Conservation (phyloP, 495 filamentous ascomycete genomes). For the Terfezia boudieri region DNA sequence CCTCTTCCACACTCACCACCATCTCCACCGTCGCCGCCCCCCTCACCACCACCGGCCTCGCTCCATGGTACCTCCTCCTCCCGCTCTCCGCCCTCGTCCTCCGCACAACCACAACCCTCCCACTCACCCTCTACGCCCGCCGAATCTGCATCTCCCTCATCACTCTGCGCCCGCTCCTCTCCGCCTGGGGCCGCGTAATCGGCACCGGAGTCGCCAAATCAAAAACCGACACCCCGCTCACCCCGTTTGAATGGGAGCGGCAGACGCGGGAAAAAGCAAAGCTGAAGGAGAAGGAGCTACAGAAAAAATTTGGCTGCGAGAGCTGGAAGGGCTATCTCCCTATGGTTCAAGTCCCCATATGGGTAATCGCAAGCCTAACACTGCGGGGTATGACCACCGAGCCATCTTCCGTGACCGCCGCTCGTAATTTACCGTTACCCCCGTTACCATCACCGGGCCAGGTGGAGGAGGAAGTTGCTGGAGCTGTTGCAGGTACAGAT, state of each 20-base stretch:
- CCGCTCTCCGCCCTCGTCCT: constrained; percentile 46
- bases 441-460: constrained; percentile 17
- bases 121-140: constrained; percentile 33
- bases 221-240: background rate
- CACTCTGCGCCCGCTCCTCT: constrained; percentile 28
- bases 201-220: constrained; percentile 3
- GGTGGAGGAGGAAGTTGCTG: constrained; percentile 7
- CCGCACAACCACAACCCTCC: constrained; percentile 34
- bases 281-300: constrained; percentile 21
- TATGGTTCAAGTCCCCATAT: background rate
- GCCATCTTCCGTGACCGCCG: too few species aligned
- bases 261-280: constrained; percentile 14
- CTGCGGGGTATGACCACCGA: background rate
- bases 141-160: constrained; percentile 22
- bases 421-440: background rate
- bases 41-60: constrained; percentile 24
- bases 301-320: constrained; percentile 26
- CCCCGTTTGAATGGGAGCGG: constrained; percentile 3
- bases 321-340: constrained; percentile 27
- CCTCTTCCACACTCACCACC: background rate
- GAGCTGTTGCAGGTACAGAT: constrained; percentile 1
- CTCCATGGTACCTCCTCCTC: constrained; percentile 46
- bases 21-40: background rate
- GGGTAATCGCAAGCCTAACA: background rate
- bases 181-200: constrained; percentile 24